Conservation (phyloP, 768 basidiomycete genomes). For the Lactarius evosmus region DNA sequence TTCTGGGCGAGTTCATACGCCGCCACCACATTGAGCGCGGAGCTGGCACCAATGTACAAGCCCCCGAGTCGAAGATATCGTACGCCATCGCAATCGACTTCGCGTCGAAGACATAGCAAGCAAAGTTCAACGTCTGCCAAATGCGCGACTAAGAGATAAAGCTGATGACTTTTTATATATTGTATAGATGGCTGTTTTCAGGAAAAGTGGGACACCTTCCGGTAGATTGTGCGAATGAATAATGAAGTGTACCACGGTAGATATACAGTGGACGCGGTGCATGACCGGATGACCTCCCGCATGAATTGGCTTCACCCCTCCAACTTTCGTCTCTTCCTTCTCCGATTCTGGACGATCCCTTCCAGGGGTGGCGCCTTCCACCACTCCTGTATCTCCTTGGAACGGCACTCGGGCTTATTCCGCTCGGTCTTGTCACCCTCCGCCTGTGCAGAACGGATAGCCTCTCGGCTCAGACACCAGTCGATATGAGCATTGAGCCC, state of each 20-base stretch:
- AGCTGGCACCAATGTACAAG: conserved; percentile 90
- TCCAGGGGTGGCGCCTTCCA: conserved; percentile 19
- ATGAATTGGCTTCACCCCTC: conserved; percentile 1
- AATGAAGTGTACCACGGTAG: background rate
- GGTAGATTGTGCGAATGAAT: background rate
- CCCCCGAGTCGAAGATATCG: conserved; percentile 86
- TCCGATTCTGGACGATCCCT: background rate
- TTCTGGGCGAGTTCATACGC: conserved; percentile 83
- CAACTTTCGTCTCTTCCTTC: conserved; percentile 18
- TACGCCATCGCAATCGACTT: conserved; percentile 94
- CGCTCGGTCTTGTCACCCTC: conserved; percentile 26
- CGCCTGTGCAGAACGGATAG: conserved; percentile 67
- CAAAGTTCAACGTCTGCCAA: too few species aligned
- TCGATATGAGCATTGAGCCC: conserved; percentile 87
- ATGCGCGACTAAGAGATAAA: too few species aligned
- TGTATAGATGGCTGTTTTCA: too few species aligned
- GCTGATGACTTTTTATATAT: too few species aligned
- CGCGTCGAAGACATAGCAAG: too few species aligned
- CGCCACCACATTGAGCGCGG: conserved; percentile 92
- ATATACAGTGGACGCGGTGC: background rate
- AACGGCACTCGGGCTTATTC: background rate
- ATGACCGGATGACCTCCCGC: background rate
- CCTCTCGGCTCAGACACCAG: conserved; percentile 77
- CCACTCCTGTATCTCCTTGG: conserved; percentile 11
- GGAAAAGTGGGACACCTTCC: too few species aligned